Base-by-base conservation (phyloP, 192 early-diverging fungal species). In the Coemansia sp. region DNA sequence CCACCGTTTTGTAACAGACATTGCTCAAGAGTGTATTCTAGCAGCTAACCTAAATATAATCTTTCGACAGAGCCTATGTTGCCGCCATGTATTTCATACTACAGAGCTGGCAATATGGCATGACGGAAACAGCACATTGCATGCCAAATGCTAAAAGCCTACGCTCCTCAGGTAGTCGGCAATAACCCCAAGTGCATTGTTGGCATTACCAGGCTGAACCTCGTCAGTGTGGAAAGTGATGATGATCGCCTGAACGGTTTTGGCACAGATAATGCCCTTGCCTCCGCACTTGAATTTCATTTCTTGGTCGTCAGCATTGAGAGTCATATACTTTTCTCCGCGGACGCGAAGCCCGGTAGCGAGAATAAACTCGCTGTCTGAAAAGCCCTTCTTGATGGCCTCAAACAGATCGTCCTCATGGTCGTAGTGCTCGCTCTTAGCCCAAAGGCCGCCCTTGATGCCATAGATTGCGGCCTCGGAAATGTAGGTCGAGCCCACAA, bases 191-290 rank as follows among this genome's bases (percentile, higher is more conserved):
- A 92, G 83, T 51, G 86, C 81, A 53, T 80, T 82, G 75, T 74
- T 91, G 54, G 87, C 84, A 33, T 81, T 79, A 38, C 88, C 89
- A 6, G 84, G 75, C 54, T 87, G 80, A 9, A 80, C 67, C 46
- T 56, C 70, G 33, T 91, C 86, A 19, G 71, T 56, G 55, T 90
- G 88, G 50, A 80, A 58, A 30, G 85, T 87, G 51, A 94, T 65
- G 31, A 98, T 58, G 37, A 97, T 70, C 21, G 88, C 82, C 70
- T 90, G 85, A 29, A 71, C 82, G 15, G 92, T 91, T 79, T 94
- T 93, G 25, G 80, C 87, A 47, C 75, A 70, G 63, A 79, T 61
- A 58, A 88, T 63, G 59, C 92, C 42, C 42, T 45, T 45, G 11
- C 23, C 23, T n/a, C 42, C 93, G 57, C 42, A 45, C 42, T 22